Evolutionary conservation across 106 monocot species (phyloP), one percentile per base, ranked within the genome.

Genomic region (Xerophyta viscosa): DNA sequence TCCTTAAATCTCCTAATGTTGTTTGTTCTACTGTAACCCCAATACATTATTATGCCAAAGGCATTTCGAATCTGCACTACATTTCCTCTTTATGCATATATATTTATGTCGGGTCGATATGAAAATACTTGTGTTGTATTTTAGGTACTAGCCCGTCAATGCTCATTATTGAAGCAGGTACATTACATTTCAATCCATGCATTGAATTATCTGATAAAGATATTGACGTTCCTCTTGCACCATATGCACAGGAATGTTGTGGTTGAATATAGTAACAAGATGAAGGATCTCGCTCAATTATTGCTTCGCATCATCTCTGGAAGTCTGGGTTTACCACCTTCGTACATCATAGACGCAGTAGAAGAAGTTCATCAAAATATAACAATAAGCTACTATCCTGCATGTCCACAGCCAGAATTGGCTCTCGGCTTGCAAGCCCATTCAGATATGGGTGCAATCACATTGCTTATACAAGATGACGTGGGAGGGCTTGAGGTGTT

Each of bases 341-440:
- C 50, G 19, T 99, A 77, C 64, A 67, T 90, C 37, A 76, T 82
- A 71, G 77, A 86, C 2, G 77, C 71, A 41, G 42, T 99, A 50
- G 90, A 90, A 23, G 86, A 88, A 49, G 77, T 86, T 44, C 74
- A 90, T 48, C 98, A 99, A 62, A 99, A 99, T 49, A 86, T 98
- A 51, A 86, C 86, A 22, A 37, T 86, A 21, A 98, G 89, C 74
- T 98, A 79, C 59, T 98, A 99, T 29, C 66, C 90, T 2, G 64
- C 86, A 24, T 99, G 98, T 46, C 98, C 98, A 20, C 90, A 86
- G 59, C 98, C 98, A 37, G 98, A 99, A 55, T 82, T 99, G 46
- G 90, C 83, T 45, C 82, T 99, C 47, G 98, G 98, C 31, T 59
- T 99, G 65, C 98, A 99, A 60, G 36, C 86, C 10, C 98, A 99